phyloP scores from a whole-genome alignment of 208 protist genomes.

The Trypanosoma theileri region DNA sequence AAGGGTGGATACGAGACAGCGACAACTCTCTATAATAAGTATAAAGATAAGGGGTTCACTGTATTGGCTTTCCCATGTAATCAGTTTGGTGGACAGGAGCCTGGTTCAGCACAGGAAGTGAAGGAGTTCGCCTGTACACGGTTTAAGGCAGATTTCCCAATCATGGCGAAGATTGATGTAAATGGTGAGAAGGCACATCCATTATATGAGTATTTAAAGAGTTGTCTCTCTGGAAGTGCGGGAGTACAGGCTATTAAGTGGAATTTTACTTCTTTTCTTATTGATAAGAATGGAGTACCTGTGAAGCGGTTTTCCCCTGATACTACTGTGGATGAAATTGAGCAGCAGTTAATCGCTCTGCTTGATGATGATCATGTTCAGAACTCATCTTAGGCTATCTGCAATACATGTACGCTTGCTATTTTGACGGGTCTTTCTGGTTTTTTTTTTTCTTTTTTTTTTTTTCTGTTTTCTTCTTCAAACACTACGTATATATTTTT shows the following conservation, averaged over 20 bases:
- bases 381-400: neutral
- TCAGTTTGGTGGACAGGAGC: constrained; percentile 87
- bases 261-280: constrained; percentile 95
- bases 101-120: constrained; percentile 75
- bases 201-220: constrained; percentile 85
- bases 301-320: constrained; percentile 68
- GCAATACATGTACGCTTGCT: neutral
- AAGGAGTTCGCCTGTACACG: constrained; percentile 60
- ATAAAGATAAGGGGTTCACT: constrained; percentile 81
- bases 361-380: constrained; percentile 19
- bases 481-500: neutral
- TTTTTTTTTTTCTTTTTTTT: neutral
- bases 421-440: neutral
- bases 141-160: constrained; percentile 80
- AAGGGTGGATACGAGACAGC: constrained; percentile 79
- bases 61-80: constrained; percentile 94
- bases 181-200: constrained; percentile 82
- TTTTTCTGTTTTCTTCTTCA: constrained; percentile 5
- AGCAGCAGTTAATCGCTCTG: constrained; percentile 47
- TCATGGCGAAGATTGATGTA: constrained; percentile 91
- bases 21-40: constrained; percentile 83
- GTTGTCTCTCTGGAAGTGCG: constrained; percentile 51
- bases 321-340: constrained; percentile 47
- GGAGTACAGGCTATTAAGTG: constrained; percentile 84
- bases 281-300: constrained; percentile 64